Conservation (phyloP, 768 basidiomycete species). For the Lactarius quietus region DNA sequence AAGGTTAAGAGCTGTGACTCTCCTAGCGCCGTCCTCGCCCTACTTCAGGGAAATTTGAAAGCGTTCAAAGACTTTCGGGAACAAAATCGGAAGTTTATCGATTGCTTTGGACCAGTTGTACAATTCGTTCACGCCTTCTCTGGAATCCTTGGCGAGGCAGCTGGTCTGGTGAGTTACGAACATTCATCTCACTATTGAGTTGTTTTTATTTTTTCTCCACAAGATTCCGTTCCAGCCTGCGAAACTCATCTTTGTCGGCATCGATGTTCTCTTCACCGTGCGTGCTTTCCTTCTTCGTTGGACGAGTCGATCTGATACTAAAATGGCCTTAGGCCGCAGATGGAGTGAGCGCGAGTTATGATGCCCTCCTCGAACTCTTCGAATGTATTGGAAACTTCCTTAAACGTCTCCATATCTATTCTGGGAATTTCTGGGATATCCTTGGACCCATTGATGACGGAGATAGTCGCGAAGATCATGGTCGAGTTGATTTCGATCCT, state of each 20-base stretch:
- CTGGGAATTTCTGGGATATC: background rate
- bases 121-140: background rate
- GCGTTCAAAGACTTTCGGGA: background rate
- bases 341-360: conserved; percentile 6
- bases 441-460: background rate
- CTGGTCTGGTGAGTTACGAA: too few relatives aligned
- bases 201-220: background rate
- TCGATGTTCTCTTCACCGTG: background rate
- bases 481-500: conserved; percentile 8
- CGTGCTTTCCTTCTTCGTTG: background rate
- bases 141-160: background rate
- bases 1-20: background rate
- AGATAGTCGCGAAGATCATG: conserved; percentile 14
- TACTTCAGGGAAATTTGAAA: background rate
- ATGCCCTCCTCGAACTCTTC: background rate
- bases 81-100: background rate
- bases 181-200: too few relatives aligned
- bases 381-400: background rate
- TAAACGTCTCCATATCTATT: conserved; percentile 1
- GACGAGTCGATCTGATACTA: background rate
- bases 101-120: background rate
- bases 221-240: background rate
- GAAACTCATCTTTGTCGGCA: background rate
- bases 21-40: background rate
- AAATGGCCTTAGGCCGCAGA: background rate